Evolutionary conservation across 2,329 filamentous ascomycete genomes (phyloP).

Genomic region (Cercospora citrullina): DNA sequence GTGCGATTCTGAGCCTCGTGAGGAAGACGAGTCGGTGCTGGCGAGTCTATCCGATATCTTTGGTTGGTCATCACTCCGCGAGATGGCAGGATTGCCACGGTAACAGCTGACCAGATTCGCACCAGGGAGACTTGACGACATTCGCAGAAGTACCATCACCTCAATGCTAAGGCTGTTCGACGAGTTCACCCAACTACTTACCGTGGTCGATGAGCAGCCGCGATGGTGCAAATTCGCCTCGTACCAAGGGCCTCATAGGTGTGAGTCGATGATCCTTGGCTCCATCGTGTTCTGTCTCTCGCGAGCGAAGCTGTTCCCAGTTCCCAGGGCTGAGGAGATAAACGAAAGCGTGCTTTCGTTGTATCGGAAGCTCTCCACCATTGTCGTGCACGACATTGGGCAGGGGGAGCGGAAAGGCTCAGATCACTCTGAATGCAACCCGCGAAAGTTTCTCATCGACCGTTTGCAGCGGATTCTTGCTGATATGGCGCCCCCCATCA

Average conservation of each 20-base stretch:
- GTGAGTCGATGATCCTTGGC: slow-evolving; percentile 44
- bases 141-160: slow-evolving; percentile 1
- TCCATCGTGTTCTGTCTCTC: slow-evolving; percentile 41
- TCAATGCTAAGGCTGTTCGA: slow-evolving; percentile 18
- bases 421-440: slow-evolving; percentile 20
- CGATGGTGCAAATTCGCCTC: slow-evolving; percentile 41
- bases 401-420: slow-evolving; percentile 14
- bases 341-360: slow-evolving; percentile 14
- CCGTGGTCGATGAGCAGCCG: slow-evolving; percentile 19
- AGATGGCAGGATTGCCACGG: too few relatives aligned
- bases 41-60: background rate
- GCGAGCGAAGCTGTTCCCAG: slow-evolving; percentile 39
- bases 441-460: slow-evolving; percentile 18
- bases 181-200: slow-evolving; percentile 12
- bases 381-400: slow-evolving; percentile 24
- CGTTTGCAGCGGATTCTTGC: slow-evolving; percentile 22
- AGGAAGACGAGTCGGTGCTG: background rate
- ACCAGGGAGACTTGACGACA: background rate
- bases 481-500: slow-evolving; percentile 5
- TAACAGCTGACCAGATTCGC: background rate
- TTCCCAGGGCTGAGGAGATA: slow-evolving; percentile 9
- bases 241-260: slow-evolving; percentile 41
- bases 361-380: slow-evolving; percentile 13
- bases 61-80: background rate
- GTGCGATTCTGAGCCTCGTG: background rate